Percentiles rank a stretch among this genome's conserved stretches.
These are phyloP conservation scores for Debaryomyces nepalensis DNA, from an alignment of 1,139 yeast genomes.

Conservation along the genomic window DNA sequence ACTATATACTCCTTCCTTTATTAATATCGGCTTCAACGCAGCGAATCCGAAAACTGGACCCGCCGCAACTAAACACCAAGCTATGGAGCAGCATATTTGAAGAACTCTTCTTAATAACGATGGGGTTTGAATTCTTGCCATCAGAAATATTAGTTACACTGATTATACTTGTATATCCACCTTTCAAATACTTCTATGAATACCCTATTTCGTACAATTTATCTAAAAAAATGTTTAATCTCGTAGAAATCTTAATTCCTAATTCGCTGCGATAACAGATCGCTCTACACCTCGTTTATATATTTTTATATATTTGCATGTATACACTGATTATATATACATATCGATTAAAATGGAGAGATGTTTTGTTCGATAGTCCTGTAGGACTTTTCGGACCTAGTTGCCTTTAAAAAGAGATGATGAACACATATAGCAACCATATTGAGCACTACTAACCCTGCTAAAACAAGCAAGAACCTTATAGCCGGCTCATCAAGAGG, in stretches of 20 bases:
- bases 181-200: too few species aligned
- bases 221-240: not conserved
- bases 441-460: conserved; percentile 21
- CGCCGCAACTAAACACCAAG: conserved; percentile 89
- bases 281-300: not conserved
- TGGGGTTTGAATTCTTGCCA: conserved; percentile 19
- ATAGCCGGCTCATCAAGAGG: conserved; percentile 25
- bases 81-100: conserved; percentile 62
- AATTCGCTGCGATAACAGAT: conserved; percentile 4
- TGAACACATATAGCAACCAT: conserved; percentile 42
- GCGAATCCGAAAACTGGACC: conserved; percentile 96
- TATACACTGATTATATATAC: not conserved
- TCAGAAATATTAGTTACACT: not conserved
- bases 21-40: conserved; percentile 82
- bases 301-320: not conserved
- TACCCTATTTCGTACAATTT: not conserved
- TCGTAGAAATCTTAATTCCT: too few species aligned
- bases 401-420: conserved; percentile 36
- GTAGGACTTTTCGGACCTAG: conserved; percentile 37
- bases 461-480: conserved; percentile 17
- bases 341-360: conserved; percentile 35
- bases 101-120: conserved; percentile 27
- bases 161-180: not conserved
- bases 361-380: conserved; percentile 41
- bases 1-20: conserved; percentile 75